Evolutionary conservation across 208 protist species (phyloP).

Genomic region (Vickermania spadyakhi): DNA sequence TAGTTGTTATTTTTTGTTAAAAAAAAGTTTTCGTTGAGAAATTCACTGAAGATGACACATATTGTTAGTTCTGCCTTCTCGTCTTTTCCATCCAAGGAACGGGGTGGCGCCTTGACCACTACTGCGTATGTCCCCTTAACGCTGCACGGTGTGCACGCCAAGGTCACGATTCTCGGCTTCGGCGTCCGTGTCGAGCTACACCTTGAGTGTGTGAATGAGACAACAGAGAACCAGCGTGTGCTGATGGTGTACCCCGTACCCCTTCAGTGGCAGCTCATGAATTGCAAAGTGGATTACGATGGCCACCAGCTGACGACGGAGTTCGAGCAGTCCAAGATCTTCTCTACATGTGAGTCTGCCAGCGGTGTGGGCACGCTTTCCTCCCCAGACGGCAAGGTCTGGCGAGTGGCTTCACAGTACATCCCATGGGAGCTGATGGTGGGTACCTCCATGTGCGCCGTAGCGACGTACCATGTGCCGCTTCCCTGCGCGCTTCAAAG

Average conservation of each 20-base stretch:
- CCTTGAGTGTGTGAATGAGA: conserved; percentile 67
- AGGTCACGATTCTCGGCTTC: conserved; percentile 34
- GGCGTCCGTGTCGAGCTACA: conserved; percentile 40
- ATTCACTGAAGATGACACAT: background rate
- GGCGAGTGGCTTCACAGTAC: conserved; percentile 32
- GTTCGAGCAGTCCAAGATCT: conserved; percentile 12
- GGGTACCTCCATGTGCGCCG: conserved; percentile 28
- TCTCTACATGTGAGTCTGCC: conserved; percentile 8
- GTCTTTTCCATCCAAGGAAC: conserved; percentile 22
- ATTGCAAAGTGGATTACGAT: conserved; percentile 22
- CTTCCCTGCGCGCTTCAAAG: conserved; percentile 14
- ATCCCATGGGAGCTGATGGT: conserved; percentile 55
- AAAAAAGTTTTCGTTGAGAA: too few species aligned
- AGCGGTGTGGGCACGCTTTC: conserved; percentile 13
- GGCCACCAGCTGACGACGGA: conserved; percentile 13
- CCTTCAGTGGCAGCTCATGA: conserved; percentile 33
- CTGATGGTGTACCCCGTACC: conserved; percentile 61
- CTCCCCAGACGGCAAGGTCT: conserved; percentile 10
- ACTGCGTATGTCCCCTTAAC: conserved; percentile 46
- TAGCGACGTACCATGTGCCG: conserved; percentile 42
- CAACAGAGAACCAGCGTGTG: conserved; percentile 28
- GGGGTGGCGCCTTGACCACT: conserved; percentile 28
- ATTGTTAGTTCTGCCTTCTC: conserved; percentile 31
- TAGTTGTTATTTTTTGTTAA: too few species aligned
- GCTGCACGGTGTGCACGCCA: conserved; percentile 34